Base-by-base conservation (phyloP, 768 basidiomycete genomes). In the Pleurotus sapidus region DNA sequence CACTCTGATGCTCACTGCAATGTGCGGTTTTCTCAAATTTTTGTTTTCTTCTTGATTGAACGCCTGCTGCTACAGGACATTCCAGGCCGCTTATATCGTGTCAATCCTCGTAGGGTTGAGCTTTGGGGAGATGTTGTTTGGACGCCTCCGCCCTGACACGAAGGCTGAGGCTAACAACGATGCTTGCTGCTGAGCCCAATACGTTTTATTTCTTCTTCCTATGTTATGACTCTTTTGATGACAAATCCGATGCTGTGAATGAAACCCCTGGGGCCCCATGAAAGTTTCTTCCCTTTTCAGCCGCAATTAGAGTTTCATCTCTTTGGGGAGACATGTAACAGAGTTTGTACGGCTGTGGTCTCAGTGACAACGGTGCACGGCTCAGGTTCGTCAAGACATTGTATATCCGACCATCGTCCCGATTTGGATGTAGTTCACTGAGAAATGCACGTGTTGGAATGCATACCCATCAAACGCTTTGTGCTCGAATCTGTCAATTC, bases 1-100 rank as follows among this genome's bases (percentile, higher is more conserved):
- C 63, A 61, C 76, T 4, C 78, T 95, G 56, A 95, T 96, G 93
- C 70, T 93, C 67, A 83, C 81, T 8, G 78, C 90, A 63, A 93
- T 93, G 90, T 91, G 69, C 70, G 86, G 68, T 39, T 25, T 11
- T n/a, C n/a, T 27, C 9, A 50, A 34, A 9, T 18, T 24, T 43
- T 17, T 23, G 23, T 17, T 23, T 7, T 3, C 49, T 30, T 5
- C 20, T 18, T 17, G 46, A 40, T n/a, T n/a, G n/a, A n/a, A n/a
- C n/a, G n/a, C n/a, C 37, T 37, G 57, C 46, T 59, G 9, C 45
- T 60, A 55, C 65, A 95, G 93, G 94, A 89, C 89, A 6, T 94
- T 89, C 71, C 86, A 93, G 62, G 86, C 80, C 5, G 87, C 82
- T 24, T 95, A 83, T 65, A 77, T 95, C 56, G 80, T 95, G 30